Evolutionary conservation across 257 asterid species (phyloP), one percentile per base, ranked within the genome.

Genomic region (Salvia rosmarinus): DNA sequence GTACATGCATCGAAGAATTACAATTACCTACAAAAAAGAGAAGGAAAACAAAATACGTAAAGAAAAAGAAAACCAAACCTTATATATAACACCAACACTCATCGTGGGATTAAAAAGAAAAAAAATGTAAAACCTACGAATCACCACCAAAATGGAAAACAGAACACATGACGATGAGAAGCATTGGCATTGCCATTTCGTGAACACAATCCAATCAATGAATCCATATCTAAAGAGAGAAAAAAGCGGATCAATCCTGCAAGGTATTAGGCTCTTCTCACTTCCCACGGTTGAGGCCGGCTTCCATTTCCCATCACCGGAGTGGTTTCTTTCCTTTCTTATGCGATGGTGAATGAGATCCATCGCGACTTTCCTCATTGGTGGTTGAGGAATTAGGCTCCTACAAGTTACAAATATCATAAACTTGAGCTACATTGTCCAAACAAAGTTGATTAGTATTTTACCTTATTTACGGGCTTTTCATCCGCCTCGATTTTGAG

Each of bases 341-440:
- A 16, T 80, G 67, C 74, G 77, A 35, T 6, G 84, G 80, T 6
- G 85, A 80, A 63, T 37, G 57, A 66, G 52, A 25, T 78, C 88
- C 88, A 49, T 86, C 46, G 83, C 30, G 66, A 58, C 85, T 74
- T 80, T 84, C 84, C 84, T 84, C 5, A 82, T 62, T 51, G 90
- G 76, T 6, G 92, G 82, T 51, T 84, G 75, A 23, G 91, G 96
- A 64, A 86, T 86, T 57, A 69, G 75, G 76, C 92, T 88, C 92
- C 96, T 88, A 68, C 6, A 50, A 10, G 13, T 43, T 19, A 35
- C 6, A 34, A 19, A 10, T 37, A 37, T 37, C 42, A 5, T 37
- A 6, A 37, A 37, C 9, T 37, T 37, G 42, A 37, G 42, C n/a
- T 28, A 28, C 3, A 28, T 28, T 28, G 6, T 13, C 51, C 5